Base-by-base conservation (phyloP, 106 monocot species). In the Vanilla planifolia region DNA sequence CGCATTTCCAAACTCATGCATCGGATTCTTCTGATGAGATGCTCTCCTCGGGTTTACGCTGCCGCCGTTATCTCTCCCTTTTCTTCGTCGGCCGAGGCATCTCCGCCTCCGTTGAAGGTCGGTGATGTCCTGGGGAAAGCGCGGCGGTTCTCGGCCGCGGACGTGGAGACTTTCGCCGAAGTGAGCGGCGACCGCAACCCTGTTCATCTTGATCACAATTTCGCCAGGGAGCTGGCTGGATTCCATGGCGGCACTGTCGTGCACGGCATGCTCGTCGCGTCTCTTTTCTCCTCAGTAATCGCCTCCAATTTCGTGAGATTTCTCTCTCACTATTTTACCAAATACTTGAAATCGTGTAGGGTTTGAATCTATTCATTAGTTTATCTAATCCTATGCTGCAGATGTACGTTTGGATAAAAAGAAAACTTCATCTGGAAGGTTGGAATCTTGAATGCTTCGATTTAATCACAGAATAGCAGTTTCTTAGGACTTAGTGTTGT, bases 181-280 rank as follows among this genome's bases (percentile, higher is more conserved):
- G 68, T 89, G 34, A 88, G 62, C 56, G 82, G 93, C 22, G 85
- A 93, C 64, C 73, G 69, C 46, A 93, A 93, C 66, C 93, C 85
- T 45, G 43, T 85, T 25, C 93, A 93, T 30, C 55, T 79, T 37
- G 79, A 89, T n/a, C 61, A 51, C 44, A 82, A 72, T 0, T 66
- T 74, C 59, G 81, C 93, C 24, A 62, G 59, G 1, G 17, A 10
- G 2, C 59, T 72, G 20, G 78, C 73, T 15, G 88, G 79, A 21
- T 93, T 93, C 70, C 67, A 62, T 3, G 48, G 69, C 37, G 84
- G 88, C 36, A 55, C 71, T 6, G 59, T 93, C 61, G 93, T 93
- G 33, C 89, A 93, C 60, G 93, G 93, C 47, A 81, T 93, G 85
- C 89, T 89, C 66, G 89, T 93, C 24, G 84, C 82, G 21, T 89